Percentiles rank a stretch among this genome's conserved stretches.
Evolutionary conservation across 1,284 basidiomycete genomes (phyloP).

Genomic region (Paramarasmius palmivorus): DNA sequence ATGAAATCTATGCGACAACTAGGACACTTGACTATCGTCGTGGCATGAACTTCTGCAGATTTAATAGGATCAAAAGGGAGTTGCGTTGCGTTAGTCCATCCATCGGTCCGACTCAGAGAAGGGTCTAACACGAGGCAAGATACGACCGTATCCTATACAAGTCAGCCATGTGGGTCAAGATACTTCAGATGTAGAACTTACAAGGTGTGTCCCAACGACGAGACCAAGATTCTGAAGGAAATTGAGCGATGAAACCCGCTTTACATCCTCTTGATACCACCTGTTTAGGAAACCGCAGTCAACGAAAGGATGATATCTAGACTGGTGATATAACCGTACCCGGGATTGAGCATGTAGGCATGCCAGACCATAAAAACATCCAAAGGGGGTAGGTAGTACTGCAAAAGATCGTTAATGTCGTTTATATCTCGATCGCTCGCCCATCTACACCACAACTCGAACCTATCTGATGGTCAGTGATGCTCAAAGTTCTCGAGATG

Average conservation of each 20-base stretch:
- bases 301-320: background rate
- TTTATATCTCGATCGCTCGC: conserved; percentile 13
- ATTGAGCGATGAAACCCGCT: conserved; percentile 28
- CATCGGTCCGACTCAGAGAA: background rate
- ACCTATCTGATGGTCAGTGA: conserved; percentile 21
- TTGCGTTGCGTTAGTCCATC: background rate
- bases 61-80: conserved; percentile 4
- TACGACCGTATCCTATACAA: background rate
- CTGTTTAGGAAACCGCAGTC: conserved; percentile 20
- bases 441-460: conserved; percentile 31
- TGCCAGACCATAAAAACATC: conserved; percentile 53
- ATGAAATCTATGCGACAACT: background rate
- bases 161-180: conserved; percentile 8
- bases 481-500: background rate
- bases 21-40: background rate
- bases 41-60: background rate
- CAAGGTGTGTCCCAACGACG: conserved; percentile 27
- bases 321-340: conserved; percentile 25
- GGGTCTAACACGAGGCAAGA: conserved; percentile 14
- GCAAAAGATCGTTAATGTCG: conserved; percentile 5
- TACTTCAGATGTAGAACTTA: conserved; percentile 15
- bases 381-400: conserved; percentile 37
- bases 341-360: conserved; percentile 47
- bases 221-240: conserved; percentile 22
- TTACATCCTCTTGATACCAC: conserved; percentile 42